phyloP scores from a whole-genome alignment of 768 basidiomycete species.

The Russula griseocarnosa region DNA sequence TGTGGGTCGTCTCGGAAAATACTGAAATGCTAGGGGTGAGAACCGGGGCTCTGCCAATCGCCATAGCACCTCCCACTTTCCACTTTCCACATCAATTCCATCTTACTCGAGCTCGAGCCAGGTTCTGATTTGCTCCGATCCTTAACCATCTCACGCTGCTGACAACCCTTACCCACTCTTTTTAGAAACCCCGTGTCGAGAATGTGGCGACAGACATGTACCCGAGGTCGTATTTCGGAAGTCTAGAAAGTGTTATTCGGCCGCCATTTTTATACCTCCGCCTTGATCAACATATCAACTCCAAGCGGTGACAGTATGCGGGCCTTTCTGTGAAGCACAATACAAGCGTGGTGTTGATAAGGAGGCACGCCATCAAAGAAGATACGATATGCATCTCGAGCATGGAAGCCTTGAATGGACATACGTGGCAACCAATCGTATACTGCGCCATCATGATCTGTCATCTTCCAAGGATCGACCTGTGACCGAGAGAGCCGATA shows the following conservation, averaged over 20 bases:
- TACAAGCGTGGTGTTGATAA: not conserved
- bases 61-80: not conserved
- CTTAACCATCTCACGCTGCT: not conserved
- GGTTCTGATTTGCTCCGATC: not conserved
- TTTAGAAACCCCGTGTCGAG: not conserved
- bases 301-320: too few species aligned
- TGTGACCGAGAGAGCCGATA: not conserved
- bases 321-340: not conserved
- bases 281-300: too few species aligned
- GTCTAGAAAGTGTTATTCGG: not conserved
- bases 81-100: not conserved
- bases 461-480: not conserved
- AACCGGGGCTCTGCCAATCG: not conserved
- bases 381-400: not conserved
- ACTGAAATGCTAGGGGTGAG: not conserved
- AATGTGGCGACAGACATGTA: not conserved
- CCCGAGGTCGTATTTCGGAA: not conserved
- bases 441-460: not conserved
- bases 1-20: not conserved
- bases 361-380: not conserved
- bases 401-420: not conserved
- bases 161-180: too few species aligned
- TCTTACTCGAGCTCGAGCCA: not conserved
- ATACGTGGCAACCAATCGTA: not conserved
- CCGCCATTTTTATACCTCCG: too few species aligned